Evolutionary conservation across 1,284 basidiomycete species (phyloP).

Genomic region (Sphaerobolus stellatus): DNA sequence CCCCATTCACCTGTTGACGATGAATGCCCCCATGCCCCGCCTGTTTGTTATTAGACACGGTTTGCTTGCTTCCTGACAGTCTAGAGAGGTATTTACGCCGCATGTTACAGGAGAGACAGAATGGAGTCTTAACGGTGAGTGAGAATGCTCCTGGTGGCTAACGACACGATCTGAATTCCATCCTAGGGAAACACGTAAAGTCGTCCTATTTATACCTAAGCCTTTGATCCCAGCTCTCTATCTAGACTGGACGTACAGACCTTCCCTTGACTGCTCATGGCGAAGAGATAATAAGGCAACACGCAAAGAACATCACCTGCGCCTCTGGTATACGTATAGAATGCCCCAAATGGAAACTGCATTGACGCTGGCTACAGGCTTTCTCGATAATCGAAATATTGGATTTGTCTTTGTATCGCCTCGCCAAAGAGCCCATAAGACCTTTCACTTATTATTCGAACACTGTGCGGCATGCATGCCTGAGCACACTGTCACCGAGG

Average conservation of each 20-base stretch:
- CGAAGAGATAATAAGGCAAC: conserved; percentile 67
- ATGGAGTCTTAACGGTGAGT: conserved; percentile 81
- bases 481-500: conserved; percentile 59
- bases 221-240: neutral
- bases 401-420: conserved; percentile 81
- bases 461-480: conserved; percentile 52
- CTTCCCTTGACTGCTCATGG: conserved; percentile 85
- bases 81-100: neutral
- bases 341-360: no score
- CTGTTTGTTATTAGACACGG: conserved; percentile 79
- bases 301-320: conserved; percentile 70
- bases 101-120: conserved; percentile 79
- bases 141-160: conserved; percentile 28
- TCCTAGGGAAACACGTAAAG: conserved; percentile 23
- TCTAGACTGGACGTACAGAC: conserved; percentile 82
- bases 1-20: conserved; percentile 1
- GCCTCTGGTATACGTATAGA: conserved; percentile 75
- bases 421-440: conserved; percentile 77
- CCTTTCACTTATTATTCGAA: conserved; percentile 79
- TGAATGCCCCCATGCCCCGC: conserved; percentile 58
- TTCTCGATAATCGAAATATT: conserved; percentile 80
- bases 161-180: neutral
- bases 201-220: conserved; percentile 1
- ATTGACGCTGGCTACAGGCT: conserved; percentile 45
- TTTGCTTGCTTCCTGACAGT: conserved; percentile 26